Percentiles rank a stretch among this genome's conserved stretches.
phyloP scores from a whole-genome alignment of 768 basidiomycete genomes.

The Agrocybe praecox region DNA sequence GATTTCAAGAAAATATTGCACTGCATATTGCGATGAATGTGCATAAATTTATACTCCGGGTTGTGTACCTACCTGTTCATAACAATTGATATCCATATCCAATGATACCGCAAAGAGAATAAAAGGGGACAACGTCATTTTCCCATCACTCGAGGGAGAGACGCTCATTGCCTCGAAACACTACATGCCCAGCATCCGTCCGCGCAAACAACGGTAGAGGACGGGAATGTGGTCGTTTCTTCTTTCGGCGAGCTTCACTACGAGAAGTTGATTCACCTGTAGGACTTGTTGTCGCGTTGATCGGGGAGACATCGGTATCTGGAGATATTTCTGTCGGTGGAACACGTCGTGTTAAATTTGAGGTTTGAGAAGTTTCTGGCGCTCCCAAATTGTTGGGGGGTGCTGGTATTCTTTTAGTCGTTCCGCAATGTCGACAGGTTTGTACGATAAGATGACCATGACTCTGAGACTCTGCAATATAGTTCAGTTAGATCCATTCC shows the following conservation, averaged over 20 bases:
- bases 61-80: too few species aligned
- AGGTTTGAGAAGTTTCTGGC: neutral
- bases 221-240: conserved; percentile 33
- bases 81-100: neutral
- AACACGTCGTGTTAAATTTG: neutral
- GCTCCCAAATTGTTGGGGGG: conserved; percentile 32
- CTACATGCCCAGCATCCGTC: conserved; percentile 62
- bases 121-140: conserved; percentile 17
- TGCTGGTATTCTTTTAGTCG: conserved; percentile 66
- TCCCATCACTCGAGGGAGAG: conserved; percentile 27
- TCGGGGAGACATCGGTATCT: neutral
- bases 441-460: conserved; percentile 62
- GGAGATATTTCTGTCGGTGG: neutral
- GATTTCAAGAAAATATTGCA: neutral
- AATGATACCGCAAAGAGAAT: neutral
- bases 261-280: neutral
- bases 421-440: conserved; percentile 60
- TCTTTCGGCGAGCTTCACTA: neutral
- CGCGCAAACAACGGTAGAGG: conserved; percentile 60
- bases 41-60: too few species aligned
- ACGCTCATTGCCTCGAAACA: conserved; percentile 65
- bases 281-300: neutral
- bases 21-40: neutral
- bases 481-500: neutral
- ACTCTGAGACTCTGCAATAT: conserved; percentile 29